Base-by-base conservation (phyloP, 1,139 yeast genomes). In the Protomyces pachydermus region DNA sequence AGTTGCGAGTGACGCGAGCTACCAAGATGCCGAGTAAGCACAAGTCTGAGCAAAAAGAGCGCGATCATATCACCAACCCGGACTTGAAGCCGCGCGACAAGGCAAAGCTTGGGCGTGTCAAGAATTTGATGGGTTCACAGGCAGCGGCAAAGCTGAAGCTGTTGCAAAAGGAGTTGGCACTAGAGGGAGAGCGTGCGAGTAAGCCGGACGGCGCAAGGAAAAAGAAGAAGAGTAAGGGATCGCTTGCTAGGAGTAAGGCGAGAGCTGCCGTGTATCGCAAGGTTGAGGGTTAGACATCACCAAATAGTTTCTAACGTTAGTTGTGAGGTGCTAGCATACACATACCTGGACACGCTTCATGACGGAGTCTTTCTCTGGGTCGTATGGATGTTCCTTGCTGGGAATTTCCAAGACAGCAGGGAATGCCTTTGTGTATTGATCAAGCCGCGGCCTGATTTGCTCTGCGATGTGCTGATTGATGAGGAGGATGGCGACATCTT, bases 331-430 rank as follows among this genome's bases (percentile, higher is more conserved):
- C 32, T 28, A 28, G 32, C 32, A 3, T 28, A 28, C 32, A 28
- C 32, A 4, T 42, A 42, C 48, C 48, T 96, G 87, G 38, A 93
- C 98, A 75, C 95, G 87, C 78, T 95, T 86, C 78, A 93, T 81
- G 64, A 93, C 91, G 25, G 96, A 87, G 76, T 93, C 99, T 84
- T 91, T 95, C 75, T 91, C 98, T 28, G 98, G 98, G 75, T 93
- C 91, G 75, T 93, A 93, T 25, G 99, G 98, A 75, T 93, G 98
- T 74, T 93, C 99, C 79, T 93, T 93, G 18, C 98, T 89, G 48
- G 99, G 99, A 70, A 93, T 93, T 77, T 93, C 99, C 73, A 93
- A 81, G 61, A 93, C 85, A 2, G 98, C 97, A 6, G 99, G 99
- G 77, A 93, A 93, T 10, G 98, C 96, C 70, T 86, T 85, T 39